Base-by-base conservation (phyloP, 768 basidiomycete genomes). In the Phlebiopsis gigantea region DNA sequence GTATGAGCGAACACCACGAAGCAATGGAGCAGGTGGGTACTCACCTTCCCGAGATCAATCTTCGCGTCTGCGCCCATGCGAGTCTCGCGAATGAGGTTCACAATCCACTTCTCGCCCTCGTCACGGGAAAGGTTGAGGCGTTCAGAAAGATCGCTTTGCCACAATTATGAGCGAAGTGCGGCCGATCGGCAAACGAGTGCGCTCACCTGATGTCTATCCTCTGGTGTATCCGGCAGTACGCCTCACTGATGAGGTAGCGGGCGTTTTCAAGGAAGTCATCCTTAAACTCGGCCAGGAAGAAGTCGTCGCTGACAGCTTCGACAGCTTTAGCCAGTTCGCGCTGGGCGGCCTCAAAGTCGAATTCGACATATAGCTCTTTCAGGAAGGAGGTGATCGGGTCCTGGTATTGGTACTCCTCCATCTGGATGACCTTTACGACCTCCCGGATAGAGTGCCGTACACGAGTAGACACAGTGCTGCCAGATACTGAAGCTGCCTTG, bases 41-140 rank as follows among this genome's bases (percentile, higher is more conserved):
- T 39, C 59, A 90, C 93, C 79, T 96, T 93, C 72, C 95, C 93
- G 25, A 98, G 79, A 71, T 98, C 96, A 58, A 98, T 98, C 76
- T 96, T 97, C 51, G 96, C 96, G 64, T 98, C 96, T 1, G 91
- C 88, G 14, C 93, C 93, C 88, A 96, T 93, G 46, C 93, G 83
- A 5, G 95, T 96, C 72, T 98, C 97, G 30, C 97, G 85, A 65
- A 98, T 97, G 59, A 98, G 88, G 76, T 98, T 98, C 65, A 98
- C 97, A 60, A 98, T 96, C 96, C 96, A 99, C 66, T 96, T 96
- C 69, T 99, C 97, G 50, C 96, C 97, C 68, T 98, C 97, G 62
- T 93, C 93, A 42, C 79, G 83, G n/a, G 90, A 87, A 47, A 98
- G 80, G 71, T 98, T 98, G 14, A 98, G 79, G 8, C 96, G 85